Percentiles rank a stretch among this genome's conserved stretches.
Evolutionary conservation across 495 filamentous ascomycete genomes (phyloP).

Genomic region (Glarea lozoyensis): DNA sequence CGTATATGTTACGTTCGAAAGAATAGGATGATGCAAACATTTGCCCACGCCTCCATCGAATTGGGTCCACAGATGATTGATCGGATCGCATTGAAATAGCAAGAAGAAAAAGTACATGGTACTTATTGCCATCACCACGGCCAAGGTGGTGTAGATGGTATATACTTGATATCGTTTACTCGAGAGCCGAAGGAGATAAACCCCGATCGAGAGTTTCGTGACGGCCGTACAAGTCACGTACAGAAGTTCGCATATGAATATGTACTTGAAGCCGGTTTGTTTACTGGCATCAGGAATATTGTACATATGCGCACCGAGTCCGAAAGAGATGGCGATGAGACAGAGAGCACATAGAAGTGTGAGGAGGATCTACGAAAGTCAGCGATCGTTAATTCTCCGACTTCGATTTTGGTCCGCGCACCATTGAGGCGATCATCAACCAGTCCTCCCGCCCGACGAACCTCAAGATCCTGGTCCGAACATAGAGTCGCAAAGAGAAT

Average conservation of each 20-base stretch:
- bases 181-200: conserved; percentile 35
- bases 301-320: conserved; percentile 16
- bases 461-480: conserved; percentile 14
- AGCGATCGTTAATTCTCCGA: not conserved
- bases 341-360: conserved; percentile 14
- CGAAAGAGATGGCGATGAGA: conserved; percentile 7
- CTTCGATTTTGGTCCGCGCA: not conserved
- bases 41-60: conserved; percentile 10
- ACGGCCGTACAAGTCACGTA: conserved; percentile 27
- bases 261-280: conserved; percentile 15
- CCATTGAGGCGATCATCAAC: conserved; percentile 19
- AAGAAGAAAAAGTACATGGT: conserved; percentile 29
- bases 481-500: conserved; percentile 14
- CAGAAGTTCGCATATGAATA: conserved; percentile 27
- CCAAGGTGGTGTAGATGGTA: conserved; percentile 25
- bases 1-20: conserved; percentile 21
- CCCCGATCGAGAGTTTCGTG: conserved; percentile 33
- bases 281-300: conserved; percentile 5
- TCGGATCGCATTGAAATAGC: conserved; percentile 35
- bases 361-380: conserved; percentile 10
- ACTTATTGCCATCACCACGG: conserved; percentile 24
- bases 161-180: conserved; percentile 25
- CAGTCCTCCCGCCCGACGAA: conserved; percentile 19
- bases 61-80: conserved; percentile 28
- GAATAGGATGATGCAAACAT: conserved; percentile 13